Base-by-base conservation (phyloP, 2,329 filamentous ascomycete genomes). In the Epichloe typhina region DNA sequence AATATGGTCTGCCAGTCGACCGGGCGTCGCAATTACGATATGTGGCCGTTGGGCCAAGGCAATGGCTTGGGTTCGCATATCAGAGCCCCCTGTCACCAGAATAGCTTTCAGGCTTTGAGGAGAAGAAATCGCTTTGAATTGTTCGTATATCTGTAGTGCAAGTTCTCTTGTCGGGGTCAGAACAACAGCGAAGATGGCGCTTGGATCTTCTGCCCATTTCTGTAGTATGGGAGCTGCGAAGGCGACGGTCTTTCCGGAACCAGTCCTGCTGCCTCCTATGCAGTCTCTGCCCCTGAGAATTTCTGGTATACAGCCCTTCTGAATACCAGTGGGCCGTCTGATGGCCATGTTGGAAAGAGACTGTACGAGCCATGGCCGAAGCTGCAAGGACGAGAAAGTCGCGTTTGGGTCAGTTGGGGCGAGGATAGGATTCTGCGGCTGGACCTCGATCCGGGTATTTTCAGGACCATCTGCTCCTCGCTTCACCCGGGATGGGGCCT, bases 241-340 rank as follows among this genome's bases (percentile, higher is more conserved):
- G 1, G 93, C 90, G 42, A 97, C 83, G 3, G 93, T 98, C 72
- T 98, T 98, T 69, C 93, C 93, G 12, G 91, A 96, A 73, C 93
- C 93, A 0, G 93, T 98, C 55, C 89, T 79, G 62, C 88, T 95
- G 38, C 90, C 90, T 62, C 93, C 93, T 59, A 98, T 96, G 64
- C 89, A 96, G 69, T 98, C 90, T 59, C 86, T 79, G 5, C 93
- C 93, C 59, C 88, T 84, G 36, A 98, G 67, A 53, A 97, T 96
- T 64, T 93, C 86, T 1, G 91, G 90, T 61, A 98, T 97, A 64
- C 88, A 95, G 49, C 82, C 84, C 61, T 86, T 88, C 61, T 98
- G 93, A 72, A 98, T 97, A 15, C 85, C 84, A 0, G 93, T 98
- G 0, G 93, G 93, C 52, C 84, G 76, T 62, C 80, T 86, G 63